Base-by-base conservation (phyloP, 768 basidiomycete species). In the Gymnopilus dilepis region DNA sequence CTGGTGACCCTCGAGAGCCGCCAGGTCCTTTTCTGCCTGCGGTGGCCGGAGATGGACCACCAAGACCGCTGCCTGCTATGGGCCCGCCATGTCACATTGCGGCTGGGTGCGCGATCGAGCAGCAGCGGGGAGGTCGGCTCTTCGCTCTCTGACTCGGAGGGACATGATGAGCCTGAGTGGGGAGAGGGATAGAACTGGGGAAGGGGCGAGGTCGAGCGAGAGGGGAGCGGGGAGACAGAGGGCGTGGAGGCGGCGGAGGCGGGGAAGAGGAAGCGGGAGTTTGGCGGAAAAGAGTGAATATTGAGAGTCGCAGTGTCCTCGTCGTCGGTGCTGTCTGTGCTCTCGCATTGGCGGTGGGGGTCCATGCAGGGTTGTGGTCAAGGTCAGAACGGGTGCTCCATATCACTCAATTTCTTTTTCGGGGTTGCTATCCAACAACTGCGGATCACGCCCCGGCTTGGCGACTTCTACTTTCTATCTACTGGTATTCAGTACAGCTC, bases 131-230 rank as follows among this genome's bases (percentile, higher is more conserved):
- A 77, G 38, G 74, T 76, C 47, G 82, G 63, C n/a, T 64, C 79
- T 67, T 90, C 90, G 64, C 79, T 83, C 60, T 91, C 90, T 3
- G 82, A 82, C 65, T 90, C 88, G 22, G 86, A 87, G 17, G 78
- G 74, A 66, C 82, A 86, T 31, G 84, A 83, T 6, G 85, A 84
- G 34, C 84, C 76, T 21, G 45, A 47, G 45, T 76, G 76, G 61
- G 77, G 75, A 11, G 80, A 77, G 37, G 83, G 73, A 68, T 82
- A 80, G 65, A 84, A 84, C 54, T 82, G 80, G 37, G 85, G 84
- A 11, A 82, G 73, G 6, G 89, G 90, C 0, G 90, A 90, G 13
- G 79, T 67, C 12, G 84, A 77, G 51, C 88, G 85, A 8, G 90
- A 89, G n/a, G 82, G 83, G 13, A 83, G 62, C n/a, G 89, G 86